These are phyloP conservation scores for Thelephora aurantiotincta DNA, from an alignment of 768 basidiomycete species.

Conservation along the genomic window DNA sequence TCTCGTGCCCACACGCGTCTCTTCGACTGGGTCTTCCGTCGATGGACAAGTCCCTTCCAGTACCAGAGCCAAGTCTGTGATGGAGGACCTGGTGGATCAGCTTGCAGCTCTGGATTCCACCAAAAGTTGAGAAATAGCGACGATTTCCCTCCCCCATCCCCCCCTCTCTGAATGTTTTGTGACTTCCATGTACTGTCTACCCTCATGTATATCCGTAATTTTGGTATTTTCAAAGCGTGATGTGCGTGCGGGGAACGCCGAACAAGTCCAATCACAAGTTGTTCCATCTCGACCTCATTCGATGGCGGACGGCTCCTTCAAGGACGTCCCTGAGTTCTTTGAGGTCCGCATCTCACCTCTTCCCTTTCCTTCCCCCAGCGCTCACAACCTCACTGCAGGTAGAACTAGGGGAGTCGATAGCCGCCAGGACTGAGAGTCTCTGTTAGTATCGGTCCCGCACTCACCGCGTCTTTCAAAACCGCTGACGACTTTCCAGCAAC, in stretches of 20 bases:
- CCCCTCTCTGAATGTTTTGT: no score
- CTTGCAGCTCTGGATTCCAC: constrained; percentile 50
- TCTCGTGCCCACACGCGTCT: constrained; percentile 37
- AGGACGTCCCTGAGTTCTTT: constrained; percentile 93
- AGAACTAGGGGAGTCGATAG: constrained; percentile 80
- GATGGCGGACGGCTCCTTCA: constrained; percentile 59
- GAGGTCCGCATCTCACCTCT: constrained; percentile 41
- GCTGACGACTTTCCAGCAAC: constrained; percentile 42
- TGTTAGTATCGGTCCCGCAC: constrained; percentile 39
- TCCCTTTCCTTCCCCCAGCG: background rate
- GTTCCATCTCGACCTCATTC: background rate
- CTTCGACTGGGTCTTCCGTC: constrained; percentile 1
- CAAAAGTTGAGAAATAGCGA: background rate
- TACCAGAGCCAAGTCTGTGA: constrained; percentile 30
- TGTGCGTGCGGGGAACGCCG: no score
- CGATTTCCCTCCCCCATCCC: no score
- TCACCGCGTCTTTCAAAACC: background rate
- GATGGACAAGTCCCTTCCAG: constrained; percentile 13
- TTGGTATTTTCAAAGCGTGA: no score
- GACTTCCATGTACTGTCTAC: no score
- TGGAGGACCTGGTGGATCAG: constrained; percentile 76
- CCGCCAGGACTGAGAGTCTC: constrained; percentile 82
- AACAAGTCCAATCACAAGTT: background rate
- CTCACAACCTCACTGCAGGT: constrained; percentile 30
- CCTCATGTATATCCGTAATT: no score